Percentiles rank a stretch among this genome's conserved stretches.
Evolutionary conservation across 768 basidiomycete species (phyloP).

Genomic region (Hericium alpestre): DNA sequence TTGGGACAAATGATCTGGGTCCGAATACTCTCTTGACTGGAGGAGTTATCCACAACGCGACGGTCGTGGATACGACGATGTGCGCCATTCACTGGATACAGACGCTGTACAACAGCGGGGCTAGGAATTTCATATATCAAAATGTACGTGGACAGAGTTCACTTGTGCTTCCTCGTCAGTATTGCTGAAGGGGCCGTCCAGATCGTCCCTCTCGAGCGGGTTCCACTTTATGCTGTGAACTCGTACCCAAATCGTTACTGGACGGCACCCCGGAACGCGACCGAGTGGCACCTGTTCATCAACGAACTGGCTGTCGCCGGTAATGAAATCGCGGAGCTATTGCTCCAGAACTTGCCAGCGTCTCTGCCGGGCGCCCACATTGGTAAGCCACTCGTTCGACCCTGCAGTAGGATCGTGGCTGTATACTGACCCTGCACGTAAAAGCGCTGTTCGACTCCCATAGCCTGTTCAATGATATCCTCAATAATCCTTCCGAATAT

Average conservation of each 20-base stretch:
- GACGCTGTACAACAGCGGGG: conserved; percentile 44
- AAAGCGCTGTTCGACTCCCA: background rate
- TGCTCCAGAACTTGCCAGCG: conserved; percentile 17
- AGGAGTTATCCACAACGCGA: conserved; percentile 29
- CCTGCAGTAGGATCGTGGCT: no score
- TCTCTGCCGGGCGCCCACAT: conserved; percentile 37
- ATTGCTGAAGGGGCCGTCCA: conserved; percentile 5
- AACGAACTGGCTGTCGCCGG: conserved; percentile 20
- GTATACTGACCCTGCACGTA: no score
- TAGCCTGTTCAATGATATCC: background rate
- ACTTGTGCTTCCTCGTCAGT: background rate
- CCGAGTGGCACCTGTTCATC: conserved; percentile 26
- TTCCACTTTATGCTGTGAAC: conserved; percentile 21
- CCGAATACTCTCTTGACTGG: conserved; percentile 44
- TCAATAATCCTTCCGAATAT: background rate
- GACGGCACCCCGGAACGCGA: conserved; percentile 22
- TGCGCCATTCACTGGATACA: conserved; percentile 56
- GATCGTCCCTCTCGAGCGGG: conserved; percentile 25
- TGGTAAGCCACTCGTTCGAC: conserved; percentile 27
- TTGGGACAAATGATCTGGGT: conserved; percentile 51
- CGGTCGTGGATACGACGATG: conserved; percentile 44
- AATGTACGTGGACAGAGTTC: conserved; percentile 33
- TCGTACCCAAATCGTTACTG: conserved; percentile 25
- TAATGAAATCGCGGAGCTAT: conserved; percentile 20
- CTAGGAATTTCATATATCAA: conserved; percentile 59